Percentiles rank a stretch among this genome's conserved stretches.
phyloP scores from a whole-genome alignment of 2,329 filamentous ascomycete species.

The Botryosphaeria agaves region DNA sequence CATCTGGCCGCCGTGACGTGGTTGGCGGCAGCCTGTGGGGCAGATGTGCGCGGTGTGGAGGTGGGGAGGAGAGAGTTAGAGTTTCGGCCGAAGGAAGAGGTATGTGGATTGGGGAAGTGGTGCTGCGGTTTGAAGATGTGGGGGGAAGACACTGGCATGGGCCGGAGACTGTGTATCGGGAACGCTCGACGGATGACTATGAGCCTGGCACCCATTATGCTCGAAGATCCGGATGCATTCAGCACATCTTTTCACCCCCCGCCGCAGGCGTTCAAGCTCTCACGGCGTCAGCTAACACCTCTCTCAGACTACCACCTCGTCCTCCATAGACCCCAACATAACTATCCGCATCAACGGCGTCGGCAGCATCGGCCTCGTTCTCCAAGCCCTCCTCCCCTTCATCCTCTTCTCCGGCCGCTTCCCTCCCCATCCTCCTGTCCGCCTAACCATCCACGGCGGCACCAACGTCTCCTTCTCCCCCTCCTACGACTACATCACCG shows the following conservation, averaged over 20 bases:
- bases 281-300: too few species aligned
- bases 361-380: constrained; percentile 36
- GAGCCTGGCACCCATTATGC: too few species aligned
- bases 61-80: constrained; percentile 24
- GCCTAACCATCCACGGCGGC: constrained; percentile 34
- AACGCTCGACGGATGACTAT: too few species aligned
- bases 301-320: too few species aligned
- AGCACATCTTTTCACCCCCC: too few species aligned
- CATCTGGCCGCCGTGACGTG: constrained; percentile 38
- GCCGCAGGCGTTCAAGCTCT: too few species aligned
- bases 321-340: too few species aligned
- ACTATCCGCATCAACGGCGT: constrained; percentile 28
- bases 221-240: too few species aligned
- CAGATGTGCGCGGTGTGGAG: constrained; percentile 21
- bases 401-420: constrained; percentile 25
- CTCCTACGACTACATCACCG: constrained; percentile 36
- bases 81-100: constrained; percentile 16
- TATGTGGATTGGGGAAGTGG: too few species aligned
- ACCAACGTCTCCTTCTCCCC: constrained; percentile 39
- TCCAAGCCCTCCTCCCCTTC: constrained; percentile 43
- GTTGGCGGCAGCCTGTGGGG: constrained; percentile 31
- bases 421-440: constrained; percentile 8
- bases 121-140: background rate
- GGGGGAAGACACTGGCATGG: background rate
- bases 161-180: too few species aligned